A percentile compares a stretch with the other conserved stretches of the same genome.
Evolutionary conservation across 1,139 yeast genomes (phyloP).

Genomic region (Taphrina wiesneri): DNA sequence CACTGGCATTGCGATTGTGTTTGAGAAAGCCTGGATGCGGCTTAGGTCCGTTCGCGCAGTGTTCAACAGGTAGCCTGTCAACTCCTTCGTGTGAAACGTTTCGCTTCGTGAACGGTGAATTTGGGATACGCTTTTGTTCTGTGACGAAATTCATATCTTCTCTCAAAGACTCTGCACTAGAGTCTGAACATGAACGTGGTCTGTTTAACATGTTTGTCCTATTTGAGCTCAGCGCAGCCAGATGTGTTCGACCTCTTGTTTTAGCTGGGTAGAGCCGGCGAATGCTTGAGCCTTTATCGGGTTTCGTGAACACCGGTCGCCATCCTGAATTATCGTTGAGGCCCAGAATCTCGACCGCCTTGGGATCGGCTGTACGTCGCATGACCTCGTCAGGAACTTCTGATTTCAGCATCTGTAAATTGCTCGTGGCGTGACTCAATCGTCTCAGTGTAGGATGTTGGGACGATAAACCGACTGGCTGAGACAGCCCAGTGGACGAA

Average conservation of each 20-base stretch:
- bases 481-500: not conserved
- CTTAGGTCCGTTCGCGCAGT: not conserved
- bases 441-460: not conserved
- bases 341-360: not conserved
- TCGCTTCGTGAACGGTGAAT: not conserved
- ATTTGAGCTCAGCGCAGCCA: constrained; percentile 8
- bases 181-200: not conserved
- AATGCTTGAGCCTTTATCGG: not conserved
- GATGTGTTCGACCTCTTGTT: not conserved
- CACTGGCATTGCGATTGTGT: not conserved
- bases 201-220: not conserved
- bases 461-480: not conserved
- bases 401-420: not conserved
- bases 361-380: not conserved
- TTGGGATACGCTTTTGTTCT: not conserved
- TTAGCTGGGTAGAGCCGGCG: constrained; percentile 11
- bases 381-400: not conserved
- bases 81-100: not conserved
- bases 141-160: not conserved
- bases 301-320: not conserved
- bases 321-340: not conserved
- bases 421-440: constrained; percentile 2
- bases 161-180: constrained; percentile 2
- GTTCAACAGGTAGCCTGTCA: not conserved
- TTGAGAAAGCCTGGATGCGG: not conserved